Evolutionary conservation across 2,329 filamentous ascomycete genomes (phyloP), one percentile per base, ranked within the genome.

Genomic region (Achaetomium macrosporum): DNA sequence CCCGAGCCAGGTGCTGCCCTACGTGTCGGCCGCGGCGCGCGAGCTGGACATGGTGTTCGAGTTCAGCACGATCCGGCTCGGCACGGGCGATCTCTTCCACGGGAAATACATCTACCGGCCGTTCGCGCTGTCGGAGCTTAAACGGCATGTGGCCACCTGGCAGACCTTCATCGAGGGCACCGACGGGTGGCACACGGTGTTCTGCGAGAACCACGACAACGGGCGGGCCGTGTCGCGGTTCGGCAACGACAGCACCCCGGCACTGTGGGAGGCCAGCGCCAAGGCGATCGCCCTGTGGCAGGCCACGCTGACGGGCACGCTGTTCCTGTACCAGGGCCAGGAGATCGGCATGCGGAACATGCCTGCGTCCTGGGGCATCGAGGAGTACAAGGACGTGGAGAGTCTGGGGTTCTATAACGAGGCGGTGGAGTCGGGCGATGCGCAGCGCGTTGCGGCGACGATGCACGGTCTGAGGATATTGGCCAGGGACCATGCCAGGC

Each of bases 121-220:
- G 15, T 52, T 46, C 11, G 3, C 43, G 30, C 43, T 82, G 9
- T 66, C 73, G 0, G 68, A 75, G 33, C 59, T 83, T 54, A 78
- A 79, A 59, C 59, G 64, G 9, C 71, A 74, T 7, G 66, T 79
- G 2, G 63, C 65, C 5, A 71, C 70, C 40, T 71, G 81, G 45
- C 74, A 79, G 41, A 66, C 50, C 13, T 52, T 46, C 15, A 52
- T 47, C 36, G 37, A 71, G 29, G 73, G 72, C 15, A 76, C 71
- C 1, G 78, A 80, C 47, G 74, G 72, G 7, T 82, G 79, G 79
- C 79, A 76, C 1, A 80, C 81, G 0, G 71, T 76, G 0, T 85
- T 83, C 59, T 71, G 78, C 47, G 82, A 85, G 62, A 85, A 85
- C 60, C 82, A 85, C 64, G 82, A 85, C 62, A 75, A 82, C 50